Base-by-base conservation (phyloP, 2,329 filamentous ascomycete species). In the Tolypocladium endophyticum region DNA sequence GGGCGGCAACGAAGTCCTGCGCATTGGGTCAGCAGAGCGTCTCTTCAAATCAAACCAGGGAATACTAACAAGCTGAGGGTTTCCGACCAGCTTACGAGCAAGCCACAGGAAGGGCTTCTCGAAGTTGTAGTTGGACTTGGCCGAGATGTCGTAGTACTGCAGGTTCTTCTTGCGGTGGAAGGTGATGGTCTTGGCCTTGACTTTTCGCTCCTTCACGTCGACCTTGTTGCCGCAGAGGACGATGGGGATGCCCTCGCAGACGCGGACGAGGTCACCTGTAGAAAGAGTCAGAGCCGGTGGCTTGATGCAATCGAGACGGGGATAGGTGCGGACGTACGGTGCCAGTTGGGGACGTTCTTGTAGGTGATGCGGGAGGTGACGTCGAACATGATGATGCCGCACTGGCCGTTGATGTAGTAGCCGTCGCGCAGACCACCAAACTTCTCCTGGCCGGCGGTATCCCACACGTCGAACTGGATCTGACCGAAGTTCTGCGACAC, bases 121-220 rank as follows among this genome's bases (percentile, higher is more conserved):
- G 79, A 97, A 97, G 87, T 97, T 97, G 83, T 99, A 97, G 86
- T 97, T 97, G 74, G 92, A 97, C 85, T 97, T 99, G 79, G 94
- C 94, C 50, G 92, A 97, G 77, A 97, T 97, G 71, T 97, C 94
- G 85, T 99, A 99, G 87, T 97, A 99, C 81, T 99, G 94, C 58
- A 99, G 88, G 81, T 97, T 99, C 88, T 99, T 99, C 90, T 99
- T 99, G 81, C 94, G 91, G 86, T 99, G 94, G 90, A 99, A 99
- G 68, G 94, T 99, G 80, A 99, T 99, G 76, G 93, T 95, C 90
- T 99, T 99, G 75, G 94, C 94, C 88, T 99, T 99, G 76, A 99
- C 94, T 83, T 99, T 99, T 79, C 94, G 91, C 87, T 99, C 94
- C 89, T 99, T 99, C 67, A 99, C 94, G 73, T 99, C 93, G 77